phyloP scores from a whole-genome alignment of 2,329 filamentous ascomycete species.

The Cladosporium sp. region DNA sequence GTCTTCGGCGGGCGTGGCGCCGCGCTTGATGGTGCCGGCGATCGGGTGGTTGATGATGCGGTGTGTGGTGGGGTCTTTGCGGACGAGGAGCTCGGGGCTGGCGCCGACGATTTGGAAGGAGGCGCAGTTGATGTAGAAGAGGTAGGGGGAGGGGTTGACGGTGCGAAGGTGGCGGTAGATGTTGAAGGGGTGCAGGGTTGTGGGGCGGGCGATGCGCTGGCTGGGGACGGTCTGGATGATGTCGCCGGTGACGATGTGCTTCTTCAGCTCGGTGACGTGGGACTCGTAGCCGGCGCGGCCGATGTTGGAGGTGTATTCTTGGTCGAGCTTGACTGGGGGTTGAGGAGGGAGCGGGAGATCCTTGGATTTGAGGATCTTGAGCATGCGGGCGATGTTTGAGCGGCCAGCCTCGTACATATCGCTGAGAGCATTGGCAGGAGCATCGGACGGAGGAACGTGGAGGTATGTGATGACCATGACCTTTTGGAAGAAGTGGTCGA shows the following conservation, averaged over 20 bases:
- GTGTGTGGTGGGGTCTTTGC: conserved; percentile 63
- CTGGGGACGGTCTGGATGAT: conserved; percentile 98
- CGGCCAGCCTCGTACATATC: conserved; percentile 65
- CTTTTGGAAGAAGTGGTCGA: conserved; percentile 89
- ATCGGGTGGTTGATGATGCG: conserved; percentile 95
- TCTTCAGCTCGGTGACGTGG: conserved; percentile 81
- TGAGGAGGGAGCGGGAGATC: conserved; percentile 65
- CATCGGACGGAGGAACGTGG: conserved; percentile 49
- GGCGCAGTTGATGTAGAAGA: conserved; percentile 89
- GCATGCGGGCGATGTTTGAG: conserved; percentile 57
- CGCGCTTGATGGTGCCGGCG: conserved; percentile 87
- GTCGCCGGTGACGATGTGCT: conserved; percentile 84
- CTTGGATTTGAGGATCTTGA: conserved; percentile 65
- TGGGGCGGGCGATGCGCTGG: conserved; percentile 84
- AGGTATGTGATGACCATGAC: conserved; percentile 93
- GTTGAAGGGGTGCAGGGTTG: conserved; percentile 91
- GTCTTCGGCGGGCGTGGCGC: conserved; percentile 74
- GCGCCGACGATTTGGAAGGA: conserved; percentile 95
- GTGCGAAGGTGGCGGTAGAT: conserved; percentile 93
- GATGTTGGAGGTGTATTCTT: conserved; percentile 87
- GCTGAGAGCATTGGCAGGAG: conserved; percentile 46
- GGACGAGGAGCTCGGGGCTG: conserved; percentile 89
- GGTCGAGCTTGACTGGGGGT: conserved; percentile 61
- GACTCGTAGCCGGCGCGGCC: conserved; percentile 80
- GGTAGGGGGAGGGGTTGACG: conserved; percentile 95